Evolutionary conservation across 208 protist genomes (phyloP), one percentile per base, ranked within the genome.

Genomic region (Trypanosoma vivax): DNA sequence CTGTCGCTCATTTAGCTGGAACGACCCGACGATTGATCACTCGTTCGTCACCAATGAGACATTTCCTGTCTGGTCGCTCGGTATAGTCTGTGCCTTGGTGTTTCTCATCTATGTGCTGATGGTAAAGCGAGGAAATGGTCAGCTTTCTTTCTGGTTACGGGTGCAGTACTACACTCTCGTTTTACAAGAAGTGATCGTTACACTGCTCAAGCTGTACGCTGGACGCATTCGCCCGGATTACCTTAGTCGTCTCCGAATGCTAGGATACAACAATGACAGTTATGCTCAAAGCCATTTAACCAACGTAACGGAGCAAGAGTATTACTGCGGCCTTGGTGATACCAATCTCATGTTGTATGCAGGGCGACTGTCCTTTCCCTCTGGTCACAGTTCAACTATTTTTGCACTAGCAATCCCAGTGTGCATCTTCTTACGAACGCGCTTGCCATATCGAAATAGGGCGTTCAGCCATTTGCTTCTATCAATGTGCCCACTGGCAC

Each of bases 171-270:
- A 76, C 62, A 56, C 86, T 0, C 24, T 71, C 0, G 53, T 53
- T 0, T 38, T 84, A 10, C 50, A 85, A 30, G 46, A 66, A 3
- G 58, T 71, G 30, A 55, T 83, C 0, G 54, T 71, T 25, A 55
- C 73, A 23, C 11, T 83, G 4, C 23, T 85, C 2, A 90, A 93
- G 59, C 23, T 93, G 10, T 83, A 80, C 51, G 86, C 88, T n/a
- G 93, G 95, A 7, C 72, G 95, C 9, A 80, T 94, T 19, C 76
- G 95, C 1, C 95, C 95, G 13, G 86, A 97, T 73, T 98, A 85
- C 63, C 51, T 89, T 6, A 57, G 48, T 14, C 77, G 83, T 6
- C 65, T 94, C 10, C 60, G 33, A 0, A 7, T 34, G n/a, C 67
- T 59, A 2, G 76, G 79, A 14, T 79, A 76, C 71, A 73, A 70